Conservation (phyloP, 78 protist genomes). For the Planoprotostelium fungivorum region DNA sequence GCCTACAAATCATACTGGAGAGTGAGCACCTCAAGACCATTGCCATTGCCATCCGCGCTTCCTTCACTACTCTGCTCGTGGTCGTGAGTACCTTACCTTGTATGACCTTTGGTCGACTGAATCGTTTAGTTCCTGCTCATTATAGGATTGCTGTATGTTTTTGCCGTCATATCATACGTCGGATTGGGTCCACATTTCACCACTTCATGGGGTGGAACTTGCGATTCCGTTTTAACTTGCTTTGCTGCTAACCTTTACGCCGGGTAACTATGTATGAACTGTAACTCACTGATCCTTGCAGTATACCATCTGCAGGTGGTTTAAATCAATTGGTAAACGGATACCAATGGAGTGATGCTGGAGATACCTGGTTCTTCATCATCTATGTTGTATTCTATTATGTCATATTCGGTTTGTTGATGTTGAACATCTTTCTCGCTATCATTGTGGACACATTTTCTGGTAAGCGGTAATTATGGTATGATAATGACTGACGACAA, state of each 20-base stretch:
- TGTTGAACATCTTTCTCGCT: conserved; percentile 52
- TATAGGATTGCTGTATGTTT: neutral
- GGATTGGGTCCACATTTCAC: neutral
- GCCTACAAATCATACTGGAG: neutral
- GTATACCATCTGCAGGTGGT: neutral
- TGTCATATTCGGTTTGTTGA: conserved; percentile 6
- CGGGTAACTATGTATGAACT: neutral
- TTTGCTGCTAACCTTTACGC: neutral
- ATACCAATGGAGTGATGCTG: neutral
- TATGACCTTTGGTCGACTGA: neutral
- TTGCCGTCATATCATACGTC: neutral
- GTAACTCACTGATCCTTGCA: neutral
- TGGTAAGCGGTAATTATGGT: conserved; percentile 36
- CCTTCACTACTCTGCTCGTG: neutral
- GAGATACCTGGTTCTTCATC: neutral
- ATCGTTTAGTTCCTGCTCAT: neutral
- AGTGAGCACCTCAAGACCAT: neutral
- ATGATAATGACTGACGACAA: conserved; percentile 30
- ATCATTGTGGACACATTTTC: conserved; percentile 58
- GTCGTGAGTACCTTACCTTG: neutral
- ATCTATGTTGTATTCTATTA: conserved; percentile 19
- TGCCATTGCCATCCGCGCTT: neutral
- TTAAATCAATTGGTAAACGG: neutral
- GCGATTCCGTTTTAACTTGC: neutral
- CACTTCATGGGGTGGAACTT: neutral